Percentiles rank a stretch among this genome's conserved stretches.
These are phyloP conservation scores for Calycina marina DNA, from an alignment of 2,329 filamentous ascomycete species.

Conservation along the genomic window DNA sequence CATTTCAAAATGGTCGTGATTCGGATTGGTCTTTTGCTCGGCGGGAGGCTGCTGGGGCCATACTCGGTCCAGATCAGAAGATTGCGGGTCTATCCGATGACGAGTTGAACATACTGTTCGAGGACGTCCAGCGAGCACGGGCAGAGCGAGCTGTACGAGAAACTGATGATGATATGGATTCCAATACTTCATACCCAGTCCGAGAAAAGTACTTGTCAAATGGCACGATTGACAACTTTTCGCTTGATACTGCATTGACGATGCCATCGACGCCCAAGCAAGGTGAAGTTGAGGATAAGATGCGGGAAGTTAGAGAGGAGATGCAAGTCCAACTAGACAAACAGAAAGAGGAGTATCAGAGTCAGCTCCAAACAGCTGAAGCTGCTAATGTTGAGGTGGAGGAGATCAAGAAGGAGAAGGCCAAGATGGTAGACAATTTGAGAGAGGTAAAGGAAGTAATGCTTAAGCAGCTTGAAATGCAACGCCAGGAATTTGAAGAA, in stretches of 20 bases:
- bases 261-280: slow-evolving; percentile 85
- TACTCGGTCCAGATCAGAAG: slow-evolving; percentile 82
- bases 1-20: slow-evolving; percentile 55
- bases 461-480: slow-evolving; percentile 69
- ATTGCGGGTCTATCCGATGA: slow-evolving; percentile 84
- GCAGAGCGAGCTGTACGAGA: slow-evolving; percentile 64
- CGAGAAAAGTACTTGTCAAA: slow-evolving; percentile 93
- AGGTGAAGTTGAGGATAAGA: slow-evolving; percentile 58
- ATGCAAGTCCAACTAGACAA: slow-evolving; percentile 72
- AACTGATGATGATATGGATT: slow-evolving; percentile 81
- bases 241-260: slow-evolving; percentile 82
- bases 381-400: slow-evolving; percentile 65
- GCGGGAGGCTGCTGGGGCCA: slow-evolving; percentile 80
- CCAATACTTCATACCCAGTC: slow-evolving; percentile 70
- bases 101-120: slow-evolving; percentile 83
- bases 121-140: slow-evolving; percentile 80
- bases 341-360: slow-evolving; percentile 71
- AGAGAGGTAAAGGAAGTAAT: slow-evolving; percentile 72
- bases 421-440: slow-evolving; percentile 70
- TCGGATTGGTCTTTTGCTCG: slow-evolving; percentile 92
- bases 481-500: slow-evolving; percentile 72
- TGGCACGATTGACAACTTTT: slow-evolving; percentile 91
- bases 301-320: slow-evolving; percentile 63
- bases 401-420: slow-evolving; percentile 71
- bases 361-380: slow-evolving; percentile 62